phyloP scores from a whole-genome alignment of 2,329 filamentous ascomycete genomes.

The Polytolypa hystricis region DNA sequence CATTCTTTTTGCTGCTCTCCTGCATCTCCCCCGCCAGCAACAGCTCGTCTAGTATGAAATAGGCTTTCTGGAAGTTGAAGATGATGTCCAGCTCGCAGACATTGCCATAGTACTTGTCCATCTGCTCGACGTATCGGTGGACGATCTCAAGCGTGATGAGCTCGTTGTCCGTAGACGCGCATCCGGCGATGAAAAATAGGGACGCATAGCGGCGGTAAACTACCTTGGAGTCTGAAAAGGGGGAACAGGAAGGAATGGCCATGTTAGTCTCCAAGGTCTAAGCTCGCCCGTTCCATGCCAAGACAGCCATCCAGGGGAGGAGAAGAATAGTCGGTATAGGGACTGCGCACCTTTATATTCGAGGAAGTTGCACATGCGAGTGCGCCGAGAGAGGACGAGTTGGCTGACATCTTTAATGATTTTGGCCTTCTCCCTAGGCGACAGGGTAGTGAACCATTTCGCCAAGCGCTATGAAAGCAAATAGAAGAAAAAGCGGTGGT shows the following conservation, averaged over 20 bases:
- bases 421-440: constrained; percentile 97
- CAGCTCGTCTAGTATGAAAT: constrained; percentile 96
- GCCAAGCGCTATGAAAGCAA: constrained; percentile 65
- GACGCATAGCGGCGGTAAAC: constrained; percentile 98
- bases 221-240: constrained; percentile 74
- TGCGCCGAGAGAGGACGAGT: constrained; percentile 86
- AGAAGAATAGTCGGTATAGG: background rate
- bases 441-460: constrained; percentile 98
- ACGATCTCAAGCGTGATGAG: constrained; percentile 97
- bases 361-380: constrained; percentile 99
- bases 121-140: constrained; percentile 98
- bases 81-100: constrained; percentile 99
- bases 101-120: constrained; percentile 99
- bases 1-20: constrained; percentile 99
- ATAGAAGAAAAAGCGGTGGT: constrained; percentile 8
- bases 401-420: constrained; percentile 99
- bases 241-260: background rate
- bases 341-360: constrained; percentile 78
- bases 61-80: constrained; percentile 99
- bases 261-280: too few relatives aligned
- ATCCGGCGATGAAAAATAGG: constrained; percentile 97
- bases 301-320: too few relatives aligned
- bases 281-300: too few relatives aligned
- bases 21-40: constrained; percentile 92
- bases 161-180: constrained; percentile 94